phyloP scores from a whole-genome alignment of 768 basidiomycete genomes.

The Chalciporus chontae region DNA sequence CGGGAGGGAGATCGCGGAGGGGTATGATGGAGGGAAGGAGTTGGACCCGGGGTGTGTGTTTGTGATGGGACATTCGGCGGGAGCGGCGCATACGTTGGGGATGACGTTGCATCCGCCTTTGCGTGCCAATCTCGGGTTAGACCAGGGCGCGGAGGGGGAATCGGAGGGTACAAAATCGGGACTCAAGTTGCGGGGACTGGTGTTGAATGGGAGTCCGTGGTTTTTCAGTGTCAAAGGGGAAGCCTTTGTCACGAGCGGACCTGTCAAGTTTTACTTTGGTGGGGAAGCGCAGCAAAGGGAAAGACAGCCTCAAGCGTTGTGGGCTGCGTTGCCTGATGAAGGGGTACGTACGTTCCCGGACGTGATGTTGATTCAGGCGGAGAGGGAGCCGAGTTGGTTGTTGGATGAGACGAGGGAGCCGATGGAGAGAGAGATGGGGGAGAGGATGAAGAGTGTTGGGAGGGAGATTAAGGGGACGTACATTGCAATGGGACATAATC shows the following conservation, averaged over 20 bases:
- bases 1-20: conserved; percentile 11
- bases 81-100: conserved; percentile 48
- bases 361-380: conserved; percentile 46
- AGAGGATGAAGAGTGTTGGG: conserved; percentile 28
- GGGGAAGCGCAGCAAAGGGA: conserved; percentile 40
- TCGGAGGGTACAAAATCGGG: conserved; percentile 13
- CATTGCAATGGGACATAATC: conserved; percentile 55
- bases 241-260: conserved; percentile 22
- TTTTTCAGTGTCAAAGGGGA: conserved; percentile 29
- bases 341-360: conserved; percentile 41
- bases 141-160: conserved; percentile 17
- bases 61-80: conserved; percentile 62
- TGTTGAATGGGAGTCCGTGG: conserved; percentile 48
- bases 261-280: conserved; percentile 30
- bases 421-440: conserved; percentile 40
- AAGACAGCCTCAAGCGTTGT: conserved; percentile 41
- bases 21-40: conserved; percentile 6
- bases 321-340: conserved; percentile 34
- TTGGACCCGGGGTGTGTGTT: conserved; percentile 44
- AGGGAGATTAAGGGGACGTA: conserved; percentile 26
- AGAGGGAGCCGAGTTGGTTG: conserved; percentile 51
- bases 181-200: conserved; percentile 37
- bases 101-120: conserved; percentile 34
- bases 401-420: conserved; percentile 29
- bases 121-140: conserved; percentile 26